Evolutionary conservation across 148 eudicot species (phyloP), one percentile per base, ranked within the genome.

Genomic region (Vaccinium macrocarpon): DNA sequence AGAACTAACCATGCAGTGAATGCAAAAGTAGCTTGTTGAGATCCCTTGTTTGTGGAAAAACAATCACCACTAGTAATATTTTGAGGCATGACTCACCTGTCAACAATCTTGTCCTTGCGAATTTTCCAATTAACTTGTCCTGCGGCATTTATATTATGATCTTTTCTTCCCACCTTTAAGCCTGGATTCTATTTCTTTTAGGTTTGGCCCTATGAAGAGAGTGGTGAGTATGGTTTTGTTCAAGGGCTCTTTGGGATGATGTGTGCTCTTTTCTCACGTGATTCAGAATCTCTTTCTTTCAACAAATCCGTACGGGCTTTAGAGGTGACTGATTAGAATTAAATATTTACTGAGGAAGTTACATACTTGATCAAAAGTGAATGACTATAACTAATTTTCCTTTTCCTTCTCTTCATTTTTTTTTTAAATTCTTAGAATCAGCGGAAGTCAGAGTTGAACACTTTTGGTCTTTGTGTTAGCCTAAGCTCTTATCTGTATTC

Each of bases 141-240:
- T 11, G 19, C 52, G 56, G 29, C 5, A 56, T n/a, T 85, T 42
- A 32, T 57, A 35, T 56, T 8, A 9, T 64, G 46, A 48, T 35
- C 51, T 79, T 72, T 52, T 51, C 32, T 50, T 84, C 50, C n/a
- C 75, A 42, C 56, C 74, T 78, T 8, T 51, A 18, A 56, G 74
- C 68, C 16, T 46, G 42, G n/a, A 4, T 66, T 68, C 72, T 51
- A 18, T 53, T 49, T 84, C 50, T 6, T 76, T 15, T 88, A 97
- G 99, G 95, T 92, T 76, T 97, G 99, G 99, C 97, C 99, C 56
- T 97, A 93, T 86, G 99, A 93, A 76, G 98, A 95, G 87, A 93
- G 90, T 83, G 96, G 92, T 52, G 97, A 92, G 78, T 91, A 89
- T 85, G 99, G 98, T 73, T 91, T 94, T 85, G 90, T 97, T 84